Conservation (phyloP, 2,329 filamentous ascomycete genomes). For the Grosmannia clavigera region DNA sequence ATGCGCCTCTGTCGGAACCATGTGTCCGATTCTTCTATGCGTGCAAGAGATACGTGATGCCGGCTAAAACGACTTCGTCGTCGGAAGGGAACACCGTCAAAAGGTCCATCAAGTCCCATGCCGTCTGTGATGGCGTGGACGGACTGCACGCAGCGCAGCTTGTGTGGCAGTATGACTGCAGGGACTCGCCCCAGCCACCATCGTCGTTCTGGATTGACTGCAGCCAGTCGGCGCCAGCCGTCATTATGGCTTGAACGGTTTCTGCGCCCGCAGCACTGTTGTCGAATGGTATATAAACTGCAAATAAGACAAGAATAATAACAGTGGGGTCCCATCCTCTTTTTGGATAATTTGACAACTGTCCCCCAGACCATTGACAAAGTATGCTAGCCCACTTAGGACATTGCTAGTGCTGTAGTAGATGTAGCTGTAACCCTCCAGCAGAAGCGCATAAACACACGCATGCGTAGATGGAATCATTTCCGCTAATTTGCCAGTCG, state of each 20-base stretch:
- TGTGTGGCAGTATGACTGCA: conserved; percentile 12
- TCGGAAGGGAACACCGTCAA: conserved; percentile 6
- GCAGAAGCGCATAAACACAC: conserved; percentile 1
- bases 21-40: background rate
- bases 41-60: background rate
- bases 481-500: conserved; percentile 17
- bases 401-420: conserved; percentile 22
- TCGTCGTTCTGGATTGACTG: conserved; percentile 16
- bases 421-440: conserved; percentile 18
- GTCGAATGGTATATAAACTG: no score
- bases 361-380: background rate
- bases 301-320: no score
- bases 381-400: conserved; percentile 17
- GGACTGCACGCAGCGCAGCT: conserved; percentile 4
- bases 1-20: background rate
- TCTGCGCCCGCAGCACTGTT: conserved; percentile 1
- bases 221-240: conserved; percentile 14
- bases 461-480: conserved; percentile 17
- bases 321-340: no score
- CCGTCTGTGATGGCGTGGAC: conserved; percentile 20
- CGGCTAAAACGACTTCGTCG: background rate
- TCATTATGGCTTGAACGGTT: background rate
- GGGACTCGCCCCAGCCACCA: conserved; percentile 21
- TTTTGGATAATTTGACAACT: no score
- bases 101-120: conserved; percentile 20